Evolutionary conservation across 2,329 filamentous ascomycete genomes (phyloP).

Genomic region (Fusarium aywerte): DNA sequence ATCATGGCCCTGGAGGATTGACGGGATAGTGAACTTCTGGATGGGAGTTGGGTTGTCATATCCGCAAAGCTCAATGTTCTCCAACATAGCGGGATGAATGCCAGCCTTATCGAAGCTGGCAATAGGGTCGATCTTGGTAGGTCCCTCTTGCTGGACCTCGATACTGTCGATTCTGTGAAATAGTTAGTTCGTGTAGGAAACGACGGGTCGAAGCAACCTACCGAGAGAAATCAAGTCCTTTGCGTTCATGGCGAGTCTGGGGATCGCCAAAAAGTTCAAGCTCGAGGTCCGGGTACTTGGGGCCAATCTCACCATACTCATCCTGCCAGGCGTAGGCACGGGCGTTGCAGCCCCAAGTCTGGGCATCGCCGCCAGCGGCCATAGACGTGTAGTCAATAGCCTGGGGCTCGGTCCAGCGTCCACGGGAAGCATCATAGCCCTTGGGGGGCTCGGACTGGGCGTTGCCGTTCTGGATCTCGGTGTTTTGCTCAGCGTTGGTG

Average conservation of each 20-base stretch:
- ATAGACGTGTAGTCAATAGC: slow-evolving; percentile 61
- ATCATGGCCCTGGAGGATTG: slow-evolving; percentile 80
- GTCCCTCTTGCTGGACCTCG: slow-evolving; percentile 67
- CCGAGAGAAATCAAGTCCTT: slow-evolving; percentile 72
- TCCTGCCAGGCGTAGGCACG: slow-evolving; percentile 84
- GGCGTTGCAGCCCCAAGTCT: slow-evolving; percentile 65
- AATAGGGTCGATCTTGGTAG: slow-evolving; percentile 61
- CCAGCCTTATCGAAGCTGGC: slow-evolving; percentile 77
- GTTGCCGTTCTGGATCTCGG: neutral
- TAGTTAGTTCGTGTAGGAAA: slow-evolving; percentile 38
- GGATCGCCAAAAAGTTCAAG: slow-evolving; percentile 75
- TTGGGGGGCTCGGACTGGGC: neutral
- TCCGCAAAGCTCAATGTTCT: slow-evolving; percentile 78
- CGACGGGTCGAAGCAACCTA: slow-evolving; percentile 52
- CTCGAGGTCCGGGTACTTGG: slow-evolving; percentile 76
- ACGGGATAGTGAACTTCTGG: slow-evolving; percentile 84
- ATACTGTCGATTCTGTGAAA: slow-evolving; percentile 64
- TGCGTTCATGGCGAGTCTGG: slow-evolving; percentile 57
- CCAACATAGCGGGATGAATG: slow-evolving; percentile 83
- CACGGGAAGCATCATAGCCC: slow-evolving; percentile 52
- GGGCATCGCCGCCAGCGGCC: slow-evolving; percentile 19
- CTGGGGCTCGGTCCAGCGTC: slow-evolving; percentile 59
- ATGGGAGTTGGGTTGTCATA: slow-evolving; percentile 85
- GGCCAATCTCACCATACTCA: slow-evolving; percentile 87
- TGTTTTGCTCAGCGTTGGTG: neutral